Conservation (phyloP, 306 rosid species). For the Ziziphus jujuba region DNA sequence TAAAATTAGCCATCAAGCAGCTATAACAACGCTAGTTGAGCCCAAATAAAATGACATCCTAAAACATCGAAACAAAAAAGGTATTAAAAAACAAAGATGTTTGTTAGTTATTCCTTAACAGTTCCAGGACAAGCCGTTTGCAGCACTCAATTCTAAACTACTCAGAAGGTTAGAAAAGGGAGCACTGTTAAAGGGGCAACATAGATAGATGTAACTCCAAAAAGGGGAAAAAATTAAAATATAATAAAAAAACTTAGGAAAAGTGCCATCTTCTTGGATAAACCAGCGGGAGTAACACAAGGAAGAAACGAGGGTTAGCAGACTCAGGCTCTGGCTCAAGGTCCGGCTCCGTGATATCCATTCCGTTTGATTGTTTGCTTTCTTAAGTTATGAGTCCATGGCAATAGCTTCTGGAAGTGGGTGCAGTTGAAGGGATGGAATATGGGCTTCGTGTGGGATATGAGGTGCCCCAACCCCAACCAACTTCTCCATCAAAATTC, state of each 20-base stretch:
- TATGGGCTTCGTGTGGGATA: slow-evolving; percentile 54
- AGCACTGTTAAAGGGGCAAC: too few relatives aligned
- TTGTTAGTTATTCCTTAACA: slow-evolving; percentile 3
- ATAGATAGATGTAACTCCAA: neutral
- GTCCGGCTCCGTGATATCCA: slow-evolving; percentile 16
- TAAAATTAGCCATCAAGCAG: too few relatives aligned
- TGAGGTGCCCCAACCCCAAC: slow-evolving; percentile 37
- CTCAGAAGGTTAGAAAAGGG: neutral
- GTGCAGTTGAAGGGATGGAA: slow-evolving; percentile 53
- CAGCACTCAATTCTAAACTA: slow-evolving; percentile 19
- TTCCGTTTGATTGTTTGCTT: slow-evolving; percentile 5
- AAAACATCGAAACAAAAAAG: neutral
- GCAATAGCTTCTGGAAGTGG: slow-evolving; percentile 75
- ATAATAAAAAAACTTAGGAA: neutral
- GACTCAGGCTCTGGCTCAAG: neutral
- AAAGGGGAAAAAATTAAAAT: neutral
- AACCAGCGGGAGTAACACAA: neutral
- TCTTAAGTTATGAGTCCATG: slow-evolving; percentile 48
- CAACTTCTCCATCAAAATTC: slow-evolving; percentile 50
- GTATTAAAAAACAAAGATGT: too few relatives aligned
- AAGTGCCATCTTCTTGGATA: neutral
- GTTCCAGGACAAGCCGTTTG: neutral
- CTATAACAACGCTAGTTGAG: neutral
- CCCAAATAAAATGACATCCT: neutral
- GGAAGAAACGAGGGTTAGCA: slow-evolving; percentile 33